Evolutionary conservation across 495 filamentous ascomycete species (phyloP).

Genomic region (Penicillium paradoxum): DNA sequence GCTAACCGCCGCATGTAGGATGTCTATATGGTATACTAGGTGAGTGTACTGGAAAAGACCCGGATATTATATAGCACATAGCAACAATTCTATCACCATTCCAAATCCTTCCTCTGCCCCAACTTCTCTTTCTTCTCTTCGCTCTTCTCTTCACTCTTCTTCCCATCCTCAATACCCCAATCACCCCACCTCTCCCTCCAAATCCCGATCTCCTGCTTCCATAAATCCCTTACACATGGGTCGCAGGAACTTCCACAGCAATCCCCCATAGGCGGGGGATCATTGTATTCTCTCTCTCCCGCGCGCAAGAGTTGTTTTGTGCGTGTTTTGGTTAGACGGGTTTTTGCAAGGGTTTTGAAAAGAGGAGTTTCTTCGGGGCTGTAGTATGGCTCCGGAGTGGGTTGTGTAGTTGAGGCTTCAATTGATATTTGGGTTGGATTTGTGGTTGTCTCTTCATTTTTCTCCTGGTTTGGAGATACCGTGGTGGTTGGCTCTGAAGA

Average conservation of each 20-base stretch:
- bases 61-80: background rate
- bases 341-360: slow-evolving; percentile 30
- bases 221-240: slow-evolving; percentile 39
- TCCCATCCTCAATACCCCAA: slow-evolving; percentile 15
- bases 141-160: background rate
- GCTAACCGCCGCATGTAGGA: background rate
- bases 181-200: slow-evolving; percentile 41
- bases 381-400: slow-evolving; percentile 23
- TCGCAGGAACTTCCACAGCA: slow-evolving; percentile 44
- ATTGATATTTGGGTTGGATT: slow-evolving; percentile 6
- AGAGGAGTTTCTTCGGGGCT: slow-evolving; percentile 21
- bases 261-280: slow-evolving; percentile 36
- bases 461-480: background rate
- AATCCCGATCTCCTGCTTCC: slow-evolving; percentile 35
- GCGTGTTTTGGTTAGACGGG: slow-evolving; percentile 30
- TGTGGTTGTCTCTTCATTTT: background rate
- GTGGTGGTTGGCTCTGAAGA: background rate
- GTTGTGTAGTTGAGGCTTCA: background rate
- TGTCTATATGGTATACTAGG: background rate
- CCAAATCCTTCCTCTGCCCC: slow-evolving; percentile 6
- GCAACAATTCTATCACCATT: slow-evolving; percentile 13
- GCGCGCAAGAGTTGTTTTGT: slow-evolving; percentile 39
- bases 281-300: slow-evolving; percentile 28
- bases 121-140: background rate
- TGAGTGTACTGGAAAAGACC: too few relatives aligned